Evolutionary conservation across 495 filamentous ascomycete genomes (phyloP).

Genomic region (Podospora anserina): DNA sequence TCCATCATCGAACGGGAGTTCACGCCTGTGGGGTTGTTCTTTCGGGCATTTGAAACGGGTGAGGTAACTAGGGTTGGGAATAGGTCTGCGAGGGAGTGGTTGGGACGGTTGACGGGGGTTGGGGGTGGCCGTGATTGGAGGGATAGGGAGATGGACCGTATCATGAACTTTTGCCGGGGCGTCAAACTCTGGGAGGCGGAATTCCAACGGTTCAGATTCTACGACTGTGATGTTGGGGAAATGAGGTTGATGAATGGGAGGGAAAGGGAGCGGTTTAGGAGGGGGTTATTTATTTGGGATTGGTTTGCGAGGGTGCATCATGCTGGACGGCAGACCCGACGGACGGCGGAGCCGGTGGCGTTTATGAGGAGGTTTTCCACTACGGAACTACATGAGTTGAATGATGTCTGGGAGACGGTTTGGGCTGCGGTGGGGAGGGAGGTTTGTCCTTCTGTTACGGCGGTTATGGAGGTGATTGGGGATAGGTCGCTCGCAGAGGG

Average conservation of each 20-base stretch:
- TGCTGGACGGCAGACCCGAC: constrained; percentile 14
- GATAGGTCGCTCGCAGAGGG: constrained; percentile 24
- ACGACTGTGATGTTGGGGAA: constrained; percentile 48
- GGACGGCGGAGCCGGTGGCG: constrained; percentile 14
- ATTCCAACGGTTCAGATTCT: constrained; percentile 70
- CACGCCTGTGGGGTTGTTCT: constrained; percentile 57
- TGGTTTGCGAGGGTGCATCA: constrained; percentile 43
- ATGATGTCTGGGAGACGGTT: constrained; percentile 34
- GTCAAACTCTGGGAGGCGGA: constrained; percentile 63
- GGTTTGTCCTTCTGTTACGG: constrained; percentile 36
- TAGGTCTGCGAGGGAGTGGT: constrained; percentile 4
- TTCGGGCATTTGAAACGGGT: constrained; percentile 49
- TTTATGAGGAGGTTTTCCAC: constrained; percentile 37
- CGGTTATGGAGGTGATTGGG: constrained; percentile 24
- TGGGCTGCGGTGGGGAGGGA: constrained; percentile 32
- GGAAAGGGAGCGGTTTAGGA: constrained; percentile 60
- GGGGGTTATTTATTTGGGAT: constrained; percentile 70
- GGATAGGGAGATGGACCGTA: constrained; percentile 9
- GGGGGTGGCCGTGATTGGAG: not conserved
- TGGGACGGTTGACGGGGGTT: not conserved
- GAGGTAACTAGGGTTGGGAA: too few species aligned
- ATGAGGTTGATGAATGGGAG: constrained; percentile 57
- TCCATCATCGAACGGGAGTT: constrained; percentile 48
- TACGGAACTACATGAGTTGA: constrained; percentile 34
- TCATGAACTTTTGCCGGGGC: constrained; percentile 55